Evolutionary conservation across 2,329 filamentous ascomycete genomes (phyloP), one percentile per base, ranked within the genome.

Genomic region (Dryadomyces quercus-mongolicae): DNA sequence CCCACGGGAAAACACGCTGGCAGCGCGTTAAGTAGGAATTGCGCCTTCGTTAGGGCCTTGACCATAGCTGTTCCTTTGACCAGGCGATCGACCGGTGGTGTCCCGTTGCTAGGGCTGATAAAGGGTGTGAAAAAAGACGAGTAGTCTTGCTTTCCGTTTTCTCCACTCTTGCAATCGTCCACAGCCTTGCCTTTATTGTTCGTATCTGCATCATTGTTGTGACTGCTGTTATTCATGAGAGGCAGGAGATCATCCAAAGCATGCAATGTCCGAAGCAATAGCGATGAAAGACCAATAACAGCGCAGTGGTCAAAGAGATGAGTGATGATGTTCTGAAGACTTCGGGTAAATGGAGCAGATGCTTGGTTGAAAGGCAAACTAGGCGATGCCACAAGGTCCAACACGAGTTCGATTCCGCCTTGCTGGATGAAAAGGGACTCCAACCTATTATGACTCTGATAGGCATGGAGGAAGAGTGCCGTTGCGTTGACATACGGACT

Each of bases 331-430:
- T 82, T 79, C 16, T 84, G 80, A 53, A 96, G 74, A 56, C 85
- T 82, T 56, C 84, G 80, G 54, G 84, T 84, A 4, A 86, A 80
- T 52, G 76, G 70, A 6, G 80, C 78, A 44, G 86, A 83, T 43
- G 83, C 78, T 63, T 87, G 84, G 62, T 87, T 80, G 61, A 83
- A 82, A 1, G 88, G 82, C 49, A 97, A 75, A 65, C 88, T 91
- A 5, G 89, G 86, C 34, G 91, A 80, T 53, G 86, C 88, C 44
- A 85, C 85, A 54, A 96, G 81, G 64, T 96, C 89, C 53, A 98
- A 74, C 20, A 97, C 74, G 51, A 86, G 76, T 66, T 96, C 89
- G 22, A 92, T 82, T 7, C 89, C 93, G 55, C 90, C 88, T 51
- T 79, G 78, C 54, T 86, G 81, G 58, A 93, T 82, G 63, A 96